A percentile compares a stretch with the other conserved stretches of the same genome.
Conservation (phyloP, 345 rosid genomes). For the Gossypium thurberi region DNA sequence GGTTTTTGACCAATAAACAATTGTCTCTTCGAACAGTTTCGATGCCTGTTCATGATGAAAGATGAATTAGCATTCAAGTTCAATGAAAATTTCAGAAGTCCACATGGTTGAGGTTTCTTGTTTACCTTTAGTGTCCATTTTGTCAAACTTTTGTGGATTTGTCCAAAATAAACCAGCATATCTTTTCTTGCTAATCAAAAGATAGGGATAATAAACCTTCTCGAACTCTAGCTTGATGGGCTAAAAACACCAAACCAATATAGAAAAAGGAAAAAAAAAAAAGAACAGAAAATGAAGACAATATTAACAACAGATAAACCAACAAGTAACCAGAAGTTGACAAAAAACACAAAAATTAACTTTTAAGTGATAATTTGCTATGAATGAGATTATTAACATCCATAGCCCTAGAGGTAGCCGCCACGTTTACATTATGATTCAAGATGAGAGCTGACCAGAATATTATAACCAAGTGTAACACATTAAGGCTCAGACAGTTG, state of each 20-base stretch:
- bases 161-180: constrained; percentile 98
- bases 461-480: neutral
- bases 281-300: constrained; percentile 11
- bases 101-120: constrained; percentile 8
- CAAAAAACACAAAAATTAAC: neutral
- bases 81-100: constrained; percentile 8
- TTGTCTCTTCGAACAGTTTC: constrained; percentile 99
- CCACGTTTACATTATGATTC: neutral
- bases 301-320: constrained; percentile 1
- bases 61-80: constrained; percentile 5
- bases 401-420: neutral
- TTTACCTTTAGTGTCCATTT: constrained; percentile 96
- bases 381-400: neutral
- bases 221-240: constrained; percentile 98
- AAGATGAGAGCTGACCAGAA: neutral
- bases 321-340: neutral
- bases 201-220: constrained; percentile 91
- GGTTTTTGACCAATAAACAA: constrained; percentile 90
- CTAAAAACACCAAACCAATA: constrained; percentile 32
- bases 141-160: constrained; percentile 69
- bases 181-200: constrained; percentile 94
- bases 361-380: neutral
- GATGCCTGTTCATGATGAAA: constrained; percentile 55
- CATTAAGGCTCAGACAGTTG: neutral
- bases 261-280: constrained; percentile 1